Evolutionary conservation across 352 stramenopile genomes (phyloP), one percentile per base, ranked within the genome.

Genomic region (Pythium sukuiense): DNA sequence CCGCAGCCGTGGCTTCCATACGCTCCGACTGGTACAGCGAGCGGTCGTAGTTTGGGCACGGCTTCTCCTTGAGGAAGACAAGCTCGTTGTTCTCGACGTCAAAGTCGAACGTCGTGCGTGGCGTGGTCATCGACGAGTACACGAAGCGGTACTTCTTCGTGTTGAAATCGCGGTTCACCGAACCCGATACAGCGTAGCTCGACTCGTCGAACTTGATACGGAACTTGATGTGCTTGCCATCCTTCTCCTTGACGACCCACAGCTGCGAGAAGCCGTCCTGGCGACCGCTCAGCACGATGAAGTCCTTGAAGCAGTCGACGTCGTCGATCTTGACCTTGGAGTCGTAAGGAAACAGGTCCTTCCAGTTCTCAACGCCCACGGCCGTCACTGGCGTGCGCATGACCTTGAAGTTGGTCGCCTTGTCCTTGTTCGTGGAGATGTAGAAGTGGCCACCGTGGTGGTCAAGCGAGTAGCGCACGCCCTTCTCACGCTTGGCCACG

Each of bases 61-160:
- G 72, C 65, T 93, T 96, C 62, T 97, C 87, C 78, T 99, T 98
- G 48, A 99, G 65, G 37, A 98, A 76, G 35, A 69, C 84, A 11
- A 85, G 81, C 32, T 87, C 58, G 39, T 71, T 71, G 8, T 73
- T 83, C 27, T 80, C 79, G 7, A 92, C 65, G 57, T 98, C 79
- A 67, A 95, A 92, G 69, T 97, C 80, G 24, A 97, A 88, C 35
- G 85, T 93, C 66, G 86, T 89, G 54, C 77, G 80, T 11, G 96
- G 96, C 26, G 92, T 98, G 45, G 97, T 90, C 68, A 98, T 88
- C 3, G 93, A 98, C 64, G 96, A 94, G 76, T 99, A 99, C 41
- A 78, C 65, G 60, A 98, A 85, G 16, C 95, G 85, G 62, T 97
- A 92, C 67, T 89, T 90, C 39, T 88, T 76, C 11, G 89, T 91